Base-by-base conservation (phyloP, 139 green algal genomes). In the Chlamydomonas sphaeroides region DNA sequence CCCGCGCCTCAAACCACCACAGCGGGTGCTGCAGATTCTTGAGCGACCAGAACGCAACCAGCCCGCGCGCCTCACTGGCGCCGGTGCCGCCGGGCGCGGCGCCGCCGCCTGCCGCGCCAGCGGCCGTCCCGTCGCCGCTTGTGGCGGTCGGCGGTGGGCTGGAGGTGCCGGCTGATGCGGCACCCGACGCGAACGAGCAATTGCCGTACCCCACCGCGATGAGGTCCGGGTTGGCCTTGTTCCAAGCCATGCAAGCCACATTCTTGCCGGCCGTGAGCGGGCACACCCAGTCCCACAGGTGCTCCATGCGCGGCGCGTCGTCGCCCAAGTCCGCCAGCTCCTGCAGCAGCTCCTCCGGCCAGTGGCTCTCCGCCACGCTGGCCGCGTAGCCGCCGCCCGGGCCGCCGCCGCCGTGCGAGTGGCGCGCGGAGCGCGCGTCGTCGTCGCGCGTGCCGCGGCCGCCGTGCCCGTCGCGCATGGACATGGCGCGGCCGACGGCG, bases 1-100 rank as follows among this genome's bases (percentile, higher is more conserved):
- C 82, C 32, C 62, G 59, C 10, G 88, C 93, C 75, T 79, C 32
- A 38, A 88, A 88, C 30, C 72, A 83, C 94, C 92, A 96, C 38
- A 96, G 76, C 3, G 95, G 95, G 69, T 94, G 91, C 39, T 84
- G 65, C 23, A 93, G 93, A 85, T 97, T 96, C 86, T 95, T 93
- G 35, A 98, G 87, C 39, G 85, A 93, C 93, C 93, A 98, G 49
- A 98, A 92, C 2, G 93, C 92, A 23, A 98, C 86, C 48, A 93
- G 38, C 20, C 92, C 95, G 3, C 69, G 30, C 8, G 57, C 8
- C 38, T 80, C 59, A 0, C 28, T 3, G 30, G 21, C 7, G 28
- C 38, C 30, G 38, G 20, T 45, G 36, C 56, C 56, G 20, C 32
- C 67, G 8, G 57, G 26, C 25, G 41, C 20, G 6, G 30, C 39